Conservation (phyloP, 1,284 basidiomycete species). For the Fistulinella cinereoalba region DNA sequence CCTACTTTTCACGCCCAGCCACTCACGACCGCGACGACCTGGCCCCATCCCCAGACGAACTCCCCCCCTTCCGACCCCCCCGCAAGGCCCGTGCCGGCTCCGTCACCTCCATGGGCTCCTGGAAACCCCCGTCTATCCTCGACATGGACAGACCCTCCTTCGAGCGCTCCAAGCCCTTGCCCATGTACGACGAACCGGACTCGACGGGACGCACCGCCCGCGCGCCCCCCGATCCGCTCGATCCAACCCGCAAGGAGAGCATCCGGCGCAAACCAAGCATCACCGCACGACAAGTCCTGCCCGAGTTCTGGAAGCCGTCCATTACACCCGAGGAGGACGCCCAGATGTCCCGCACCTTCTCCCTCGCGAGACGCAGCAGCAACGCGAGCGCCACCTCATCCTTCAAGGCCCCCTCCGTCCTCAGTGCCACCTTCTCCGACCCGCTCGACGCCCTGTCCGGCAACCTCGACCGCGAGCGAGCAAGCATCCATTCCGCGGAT, state of each 20-base stretch:
- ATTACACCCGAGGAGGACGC: slow-evolving; percentile 44
- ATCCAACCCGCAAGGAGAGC: slow-evolving; percentile 24
- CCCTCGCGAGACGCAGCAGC: slow-evolving; percentile 38
- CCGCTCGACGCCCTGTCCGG: slow-evolving; percentile 20
- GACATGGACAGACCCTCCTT: slow-evolving; percentile 22
- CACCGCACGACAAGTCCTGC: slow-evolving; percentile 20
- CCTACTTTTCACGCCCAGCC: slow-evolving; percentile 15
- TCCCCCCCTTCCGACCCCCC: slow-evolving; percentile 10
- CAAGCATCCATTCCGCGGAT: slow-evolving; percentile 23
- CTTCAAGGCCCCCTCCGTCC: slow-evolving; percentile 30
- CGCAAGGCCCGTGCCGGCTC: slow-evolving; percentile 31
- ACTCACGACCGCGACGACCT: slow-evolving; percentile 22
- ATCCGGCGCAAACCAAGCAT: slow-evolving; percentile 34
- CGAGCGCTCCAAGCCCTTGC: slow-evolving; percentile 22
- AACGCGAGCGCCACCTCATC: slow-evolving; percentile 38
- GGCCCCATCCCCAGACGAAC: slow-evolving; percentile 19
- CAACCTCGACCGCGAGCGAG: slow-evolving; percentile 27
- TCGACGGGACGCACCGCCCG: slow-evolving; percentile 18
- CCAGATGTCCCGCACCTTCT: slow-evolving; percentile 34
- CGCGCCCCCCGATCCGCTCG: slow-evolving; percentile 21
- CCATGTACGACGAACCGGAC: slow-evolving; percentile 28
- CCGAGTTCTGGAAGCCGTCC: slow-evolving; percentile 45
- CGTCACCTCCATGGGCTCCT: slow-evolving; percentile 27
- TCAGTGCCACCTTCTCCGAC: slow-evolving; percentile 30
- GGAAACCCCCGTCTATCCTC: slow-evolving; percentile 26